Evolutionary conservation across 2,329 filamentous ascomycete genomes (phyloP), one percentile per base, ranked within the genome.

Genomic region (Microsporum ferrugineum): DNA sequence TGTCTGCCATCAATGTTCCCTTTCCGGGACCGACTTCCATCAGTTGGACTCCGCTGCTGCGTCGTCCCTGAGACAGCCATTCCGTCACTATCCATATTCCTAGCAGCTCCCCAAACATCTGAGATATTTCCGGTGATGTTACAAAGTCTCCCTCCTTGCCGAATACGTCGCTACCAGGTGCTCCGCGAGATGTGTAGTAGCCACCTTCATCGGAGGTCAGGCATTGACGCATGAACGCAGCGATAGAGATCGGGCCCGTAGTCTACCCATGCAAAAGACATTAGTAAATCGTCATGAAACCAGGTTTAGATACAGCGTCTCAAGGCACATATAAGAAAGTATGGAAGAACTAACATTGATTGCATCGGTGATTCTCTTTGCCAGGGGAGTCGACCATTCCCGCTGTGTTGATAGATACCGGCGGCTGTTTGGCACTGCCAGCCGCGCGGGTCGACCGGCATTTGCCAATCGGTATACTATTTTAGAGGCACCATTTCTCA

Each of bases 201-300:
- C 94, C 94, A 62, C 90, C 91, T 43, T 90, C 77, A 63, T 94
- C 89, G 8, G 89, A 88, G 0, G 94, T 99, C 65, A 99, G 83
- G 73, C 92, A 96, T 86, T 97, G 95, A 71, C 94, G 91, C 94
- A 99, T 99, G 74, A 91, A 99, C 59, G 90, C 87, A 3, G 94
- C 91, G 63, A 99, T 83, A 0, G 94, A 89, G 33, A 97, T 85
- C 2, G 94, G 92, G 0, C 94, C 94, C 8, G 94, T 97, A 45
- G 87, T 84, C 85, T 88, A 67, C 17, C 17, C 14, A 58, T 64
- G 51, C 65, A 63, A 53, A 41, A 57, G 27, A 7, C 27, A 6
- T 29, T 17, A 59, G 43, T n/a, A 43, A 4, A 47, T 49, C 31
- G 45, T 57, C 6, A 17, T 41, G 17, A 31, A 38, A 53, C 14